These are phyloP conservation scores for Symbiodinium pilosum DNA, from an alignment of 73 alveolate species.

Conservation along the genomic window DNA sequence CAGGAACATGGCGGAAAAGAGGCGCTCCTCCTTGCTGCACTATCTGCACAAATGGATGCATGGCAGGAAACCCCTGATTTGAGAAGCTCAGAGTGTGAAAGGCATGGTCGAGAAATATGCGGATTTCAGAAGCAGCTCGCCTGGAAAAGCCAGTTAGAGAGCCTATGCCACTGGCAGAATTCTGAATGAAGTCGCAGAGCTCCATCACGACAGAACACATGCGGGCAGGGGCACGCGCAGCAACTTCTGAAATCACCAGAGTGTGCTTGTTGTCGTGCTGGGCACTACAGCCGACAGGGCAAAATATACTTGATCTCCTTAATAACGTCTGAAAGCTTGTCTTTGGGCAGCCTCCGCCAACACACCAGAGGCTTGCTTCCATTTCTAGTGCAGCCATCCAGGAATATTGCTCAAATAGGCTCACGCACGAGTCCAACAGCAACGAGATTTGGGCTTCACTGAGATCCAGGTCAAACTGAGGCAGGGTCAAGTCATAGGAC, in stretches of 20 bases:
- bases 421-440: conserved; percentile 37
- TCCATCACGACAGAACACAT: not conserved
- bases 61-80: not conserved
- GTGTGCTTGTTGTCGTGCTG: not conserved
- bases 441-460: not conserved
- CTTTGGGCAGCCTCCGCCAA: not conserved
- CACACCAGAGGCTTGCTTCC: not conserved
- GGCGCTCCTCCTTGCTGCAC: not conserved
- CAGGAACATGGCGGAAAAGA: conserved; percentile 43
- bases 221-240: conserved; percentile 25
- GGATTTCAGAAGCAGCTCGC: conserved; percentile 40
- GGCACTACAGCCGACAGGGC: not conserved
- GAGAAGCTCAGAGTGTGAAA: conserved; percentile 43
- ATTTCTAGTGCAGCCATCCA: not conserved
- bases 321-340: not conserved
- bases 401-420: not conserved
- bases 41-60: conserved; percentile 23
- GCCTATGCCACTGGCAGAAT: not conserved
- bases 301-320: not conserved
- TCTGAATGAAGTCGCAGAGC: not conserved
- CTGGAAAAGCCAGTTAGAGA: not conserved
- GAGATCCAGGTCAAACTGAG: conserved; percentile 12
- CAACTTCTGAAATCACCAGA: conserved; percentile 10
- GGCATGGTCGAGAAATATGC: conserved; percentile 80
- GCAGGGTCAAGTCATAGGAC: conserved; percentile 57